Conservation (phyloP, 1,284 basidiomycete genomes). For the Ustanciosporium gigantosporum region DNA sequence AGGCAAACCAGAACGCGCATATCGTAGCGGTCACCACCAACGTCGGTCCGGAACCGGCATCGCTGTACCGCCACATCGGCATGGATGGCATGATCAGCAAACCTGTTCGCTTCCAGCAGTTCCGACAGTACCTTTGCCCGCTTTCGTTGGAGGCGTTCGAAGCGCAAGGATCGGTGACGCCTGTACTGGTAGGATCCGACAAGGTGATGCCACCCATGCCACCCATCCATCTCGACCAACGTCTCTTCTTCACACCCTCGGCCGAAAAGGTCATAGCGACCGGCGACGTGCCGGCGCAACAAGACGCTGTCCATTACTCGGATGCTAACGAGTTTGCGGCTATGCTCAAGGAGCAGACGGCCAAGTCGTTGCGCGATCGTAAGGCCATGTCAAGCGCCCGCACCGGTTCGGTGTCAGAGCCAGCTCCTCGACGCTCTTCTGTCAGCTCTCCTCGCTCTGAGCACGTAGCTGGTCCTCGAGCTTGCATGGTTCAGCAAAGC, state of each 20-base stretch:
- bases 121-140: conserved; percentile 37
- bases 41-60: conserved; percentile 32
- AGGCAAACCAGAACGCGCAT: conserved; percentile 31
- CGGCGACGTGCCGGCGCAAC: no score
- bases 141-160: conserved; percentile 27
- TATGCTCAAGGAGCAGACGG: conserved; percentile 41
- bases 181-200: conserved; percentile 13
- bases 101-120: conserved; percentile 38
- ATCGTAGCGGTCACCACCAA: conserved; percentile 50
- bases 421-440: conserved; percentile 28
- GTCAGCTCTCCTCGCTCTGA: conserved; percentile 34
- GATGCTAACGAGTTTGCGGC: conserved; percentile 24
- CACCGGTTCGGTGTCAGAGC: conserved; percentile 24
- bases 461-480: conserved; percentile 8
- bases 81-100: conserved; percentile 53
- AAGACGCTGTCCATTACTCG: conserved; percentile 11
- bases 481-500: neutral
- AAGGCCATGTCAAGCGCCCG: conserved; percentile 29
- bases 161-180: conserved; percentile 11
- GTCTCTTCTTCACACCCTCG: conserved; percentile 35
- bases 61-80: conserved; percentile 36
- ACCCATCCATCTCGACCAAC: conserved; percentile 19
- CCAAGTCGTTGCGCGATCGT: conserved; percentile 34
- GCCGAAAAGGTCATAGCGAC: conserved; percentile 9
- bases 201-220: conserved; percentile 34